Base-by-base conservation (phyloP, 2,329 filamentous ascomycete species). In the Fusarium aywerte region DNA sequence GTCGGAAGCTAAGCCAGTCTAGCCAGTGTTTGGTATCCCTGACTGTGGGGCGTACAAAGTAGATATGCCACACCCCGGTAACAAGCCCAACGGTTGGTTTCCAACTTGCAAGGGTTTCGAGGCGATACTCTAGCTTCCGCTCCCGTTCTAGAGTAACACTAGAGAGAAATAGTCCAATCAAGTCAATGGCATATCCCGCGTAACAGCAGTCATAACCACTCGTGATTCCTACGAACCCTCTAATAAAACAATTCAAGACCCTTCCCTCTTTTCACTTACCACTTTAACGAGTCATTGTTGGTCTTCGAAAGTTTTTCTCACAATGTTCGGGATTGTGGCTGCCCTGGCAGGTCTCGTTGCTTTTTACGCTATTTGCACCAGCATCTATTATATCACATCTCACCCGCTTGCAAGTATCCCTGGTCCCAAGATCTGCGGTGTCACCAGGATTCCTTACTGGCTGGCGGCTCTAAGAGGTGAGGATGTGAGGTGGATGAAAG, bases 401-500 rank as follows among this genome's bases (percentile, higher is more conserved):
- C 63, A 66, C 20, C 51, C 62, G 3, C 45, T 66, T 3, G 62
- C 63, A 2, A 35, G n/a, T 10, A 40, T 66, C 1, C 62, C 62
- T 2, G 63, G 63, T 16, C 63, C 63, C 0, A 66, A 45, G 13
- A 21, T 66, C 20, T 66, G 56, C 4, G 63, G 44, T 0, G 29
- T 66, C 7, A 66, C 43, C 1, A 42, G 62, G 5, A 38, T 66
- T 8, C 63, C 63, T 1, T 66, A 65, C 29, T 66, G 56, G 56
- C 2, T 62, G 2, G 50, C 29, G 2, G 5, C 29, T 1, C 6
- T 66, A 1, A 38, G 4, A 18, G 63, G 63, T 3, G 56, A 62
- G 4, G 62, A 65, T 15, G 36, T 62, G 3, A n/a, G 21, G 1
- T 62, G 56, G 50, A 62, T 66, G 62, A 66, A 66, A 9, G 0